Base-by-base conservation (phyloP, 176 grass and related monocot genomes). In the Triticum monococcum region DNA sequence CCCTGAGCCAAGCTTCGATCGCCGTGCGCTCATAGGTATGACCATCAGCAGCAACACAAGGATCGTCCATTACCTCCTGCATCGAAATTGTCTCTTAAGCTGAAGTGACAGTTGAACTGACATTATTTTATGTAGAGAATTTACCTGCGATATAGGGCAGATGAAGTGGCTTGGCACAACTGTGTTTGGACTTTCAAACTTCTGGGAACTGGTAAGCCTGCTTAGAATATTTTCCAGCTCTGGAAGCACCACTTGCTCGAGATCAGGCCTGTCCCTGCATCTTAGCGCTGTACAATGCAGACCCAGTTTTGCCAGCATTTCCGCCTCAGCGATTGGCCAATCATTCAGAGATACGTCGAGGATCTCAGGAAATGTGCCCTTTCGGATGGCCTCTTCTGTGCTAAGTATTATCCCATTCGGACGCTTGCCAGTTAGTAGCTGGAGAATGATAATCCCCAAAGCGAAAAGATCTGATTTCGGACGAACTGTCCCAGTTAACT, bases 381-480 rank as follows among this genome's bases (percentile, higher is more conserved):
- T 79, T 61, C 78, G 70, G 25, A 98, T 82, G 3, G 91, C 89
- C 50, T 67, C 89, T 84, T 98, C 88, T 69, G 82, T 60, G 26
- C 40, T 78, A 66, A 57, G 37, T 79, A 95, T 67, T 17, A 95
- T 87, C 40, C 95, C 95, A 74, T 90, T 83, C 38, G 95, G 95
- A 54, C 61, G 83, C 35, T 91, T 93, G 20, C 91, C 87, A 0
- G 89, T 92, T 71, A 98, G 76, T 23, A 98, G 52, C 87, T 98
- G 95, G 79, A 98, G 91, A 78, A 88, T 89, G 61, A 98, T 90
- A 32, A 98, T 20, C 23, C 95, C 95, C 69, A 93, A 69, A 69
- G 93, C 95, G 84, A 76, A 98, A 45, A 98, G 62, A 93, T 98
- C 95, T 46, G 95, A 98, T 87, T 98, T 98, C 3, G 95, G 95